Evolutionary conservation across 495 filamentous ascomycete species (phyloP).

Genomic region (Alectoria sarmentosa): DNA sequence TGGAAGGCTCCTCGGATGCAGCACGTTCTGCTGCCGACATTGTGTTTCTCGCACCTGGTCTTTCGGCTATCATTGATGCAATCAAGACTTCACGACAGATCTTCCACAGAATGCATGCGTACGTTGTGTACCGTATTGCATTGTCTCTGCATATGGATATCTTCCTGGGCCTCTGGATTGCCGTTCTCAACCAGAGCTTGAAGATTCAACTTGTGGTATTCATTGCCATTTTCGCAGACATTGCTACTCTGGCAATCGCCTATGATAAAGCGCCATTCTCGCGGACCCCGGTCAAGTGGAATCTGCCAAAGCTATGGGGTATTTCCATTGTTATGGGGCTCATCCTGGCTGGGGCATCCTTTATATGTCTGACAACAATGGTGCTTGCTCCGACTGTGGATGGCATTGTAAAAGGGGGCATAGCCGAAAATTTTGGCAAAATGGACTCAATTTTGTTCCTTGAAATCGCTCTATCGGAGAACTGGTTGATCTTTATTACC

Average conservation of each 20-base stretch:
- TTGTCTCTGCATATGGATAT: conserved; percentile 84
- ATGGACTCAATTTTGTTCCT: conserved; percentile 81
- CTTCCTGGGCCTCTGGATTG: conserved; percentile 87
- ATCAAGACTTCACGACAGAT: conserved; percentile 93
- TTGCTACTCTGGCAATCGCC: conserved; percentile 86
- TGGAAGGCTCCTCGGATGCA: conserved; percentile 89
- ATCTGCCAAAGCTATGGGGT: conserved; percentile 86
- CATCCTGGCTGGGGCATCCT: conserved; percentile 73
- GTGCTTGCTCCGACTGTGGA: conserved; percentile 33
- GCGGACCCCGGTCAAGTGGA: conserved; percentile 86
- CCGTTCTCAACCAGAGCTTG: conserved; percentile 71
- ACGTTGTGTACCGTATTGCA: conserved; percentile 93
- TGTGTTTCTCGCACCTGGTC: conserved; percentile 84
- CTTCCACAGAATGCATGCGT: conserved; percentile 96
- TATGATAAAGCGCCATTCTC: conserved; percentile 91
- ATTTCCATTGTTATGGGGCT: conserved; percentile 78
- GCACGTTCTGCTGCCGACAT: conserved; percentile 91
- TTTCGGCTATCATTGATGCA: conserved; percentile 88
- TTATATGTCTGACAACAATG: conserved; percentile 78
- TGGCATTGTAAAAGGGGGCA: conserved; percentile 60
- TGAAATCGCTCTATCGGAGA: conserved; percentile 84
- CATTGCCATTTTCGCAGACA: conserved; percentile 91
- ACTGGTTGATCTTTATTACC: conserved; percentile 96
- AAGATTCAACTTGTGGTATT: conserved; percentile 85
- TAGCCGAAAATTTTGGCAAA: conserved; percentile 80